phyloP scores from a whole-genome alignment of 352 stramenopile genomes.

The Globisporangium orthogonon region DNA sequence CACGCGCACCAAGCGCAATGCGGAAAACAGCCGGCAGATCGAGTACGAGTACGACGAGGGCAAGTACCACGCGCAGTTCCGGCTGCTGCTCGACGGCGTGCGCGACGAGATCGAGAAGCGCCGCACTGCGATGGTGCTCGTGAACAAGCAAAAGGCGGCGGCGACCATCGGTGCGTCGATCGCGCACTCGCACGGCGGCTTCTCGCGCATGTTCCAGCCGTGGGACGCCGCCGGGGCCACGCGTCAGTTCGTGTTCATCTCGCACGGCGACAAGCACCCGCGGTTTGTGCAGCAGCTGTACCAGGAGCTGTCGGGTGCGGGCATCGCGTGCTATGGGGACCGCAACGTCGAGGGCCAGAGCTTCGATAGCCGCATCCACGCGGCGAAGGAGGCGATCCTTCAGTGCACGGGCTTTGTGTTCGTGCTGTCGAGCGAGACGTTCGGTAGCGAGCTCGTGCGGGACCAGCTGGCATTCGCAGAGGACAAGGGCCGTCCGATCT shows the following conservation, averaged over 20 bases:
- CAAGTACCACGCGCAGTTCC: constrained; percentile 71
- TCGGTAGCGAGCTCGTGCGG: constrained; percentile 63
- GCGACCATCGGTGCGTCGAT: constrained; percentile 25
- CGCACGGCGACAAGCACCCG: constrained; percentile 66
- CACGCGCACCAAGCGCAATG: constrained; percentile 40
- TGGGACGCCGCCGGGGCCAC: constrained; percentile 31
- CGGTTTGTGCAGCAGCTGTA: constrained; percentile 67
- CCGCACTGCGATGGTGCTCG: constrained; percentile 32
- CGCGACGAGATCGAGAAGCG: constrained; percentile 82
- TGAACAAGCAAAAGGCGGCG: constrained; percentile 27
- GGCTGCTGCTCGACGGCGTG: constrained; percentile 69
- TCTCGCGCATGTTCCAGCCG: constrained; percentile 54
- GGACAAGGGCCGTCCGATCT: constrained; percentile 79
- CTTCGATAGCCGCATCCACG: constrained; percentile 71
- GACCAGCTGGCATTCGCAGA: constrained; percentile 81
- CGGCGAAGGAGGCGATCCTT: constrained; percentile 73
- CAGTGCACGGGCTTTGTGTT: constrained; percentile 74
- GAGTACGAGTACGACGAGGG: constrained; percentile 75
- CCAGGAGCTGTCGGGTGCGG: constrained; percentile 40
- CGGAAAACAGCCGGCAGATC: constrained; percentile 53
- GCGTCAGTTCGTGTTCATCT: constrained; percentile 69
- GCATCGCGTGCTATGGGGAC: constrained; percentile 61
- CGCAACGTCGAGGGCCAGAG: constrained; percentile 50
- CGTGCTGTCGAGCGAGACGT: constrained; percentile 69
- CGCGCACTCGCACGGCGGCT: constrained; percentile 18